A percentile compares a stretch with the other conserved stretches of the same genome.
Evolutionary conservation across 2,329 filamentous ascomycete species (phyloP).

Genomic region (Didymella lethalis): DNA sequence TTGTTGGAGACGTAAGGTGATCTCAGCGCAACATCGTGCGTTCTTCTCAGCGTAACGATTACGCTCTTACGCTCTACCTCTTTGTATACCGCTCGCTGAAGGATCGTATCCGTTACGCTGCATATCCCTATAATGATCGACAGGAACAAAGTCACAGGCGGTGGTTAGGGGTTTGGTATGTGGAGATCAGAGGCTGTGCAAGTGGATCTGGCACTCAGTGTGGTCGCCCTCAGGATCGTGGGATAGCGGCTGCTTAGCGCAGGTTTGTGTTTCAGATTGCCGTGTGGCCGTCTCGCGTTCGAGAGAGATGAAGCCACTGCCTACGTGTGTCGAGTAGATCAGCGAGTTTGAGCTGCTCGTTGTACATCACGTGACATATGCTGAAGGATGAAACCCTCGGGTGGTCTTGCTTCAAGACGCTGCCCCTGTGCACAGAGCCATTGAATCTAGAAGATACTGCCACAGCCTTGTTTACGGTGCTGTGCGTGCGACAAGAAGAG

Average conservation of each 20-base stretch:
- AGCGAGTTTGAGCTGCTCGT: background rate
- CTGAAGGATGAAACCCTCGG: background rate
- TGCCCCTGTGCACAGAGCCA: background rate
- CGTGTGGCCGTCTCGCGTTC: slow-evolving; percentile 8
- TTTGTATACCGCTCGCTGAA: background rate
- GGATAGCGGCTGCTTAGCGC: slow-evolving; percentile 14
- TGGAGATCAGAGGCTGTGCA: slow-evolving; percentile 22
- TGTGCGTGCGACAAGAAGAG: background rate
- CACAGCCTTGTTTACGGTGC: background rate
- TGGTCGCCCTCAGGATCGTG: slow-evolving; percentile 8
- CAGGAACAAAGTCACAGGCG: slow-evolving; percentile 13
- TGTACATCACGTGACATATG: slow-evolving; percentile 4
- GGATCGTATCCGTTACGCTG: background rate
- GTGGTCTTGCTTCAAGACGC: background rate
- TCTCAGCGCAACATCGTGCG: background rate
- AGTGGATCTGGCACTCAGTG: slow-evolving; percentile 10
- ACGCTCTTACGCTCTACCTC: background rate
- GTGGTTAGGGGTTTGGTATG: slow-evolving; percentile 9
- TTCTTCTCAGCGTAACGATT: background rate
- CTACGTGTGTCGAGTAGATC: slow-evolving; percentile 4
- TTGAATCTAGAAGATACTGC: background rate
- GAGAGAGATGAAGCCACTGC: slow-evolving; percentile 9
- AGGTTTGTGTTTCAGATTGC: slow-evolving; percentile 18
- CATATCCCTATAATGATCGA: slow-evolving; percentile 13
- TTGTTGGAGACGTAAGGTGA: background rate